Base-by-base conservation (phyloP, 1,284 basidiomycete species). In the Ganoderma multipileum region DNA sequence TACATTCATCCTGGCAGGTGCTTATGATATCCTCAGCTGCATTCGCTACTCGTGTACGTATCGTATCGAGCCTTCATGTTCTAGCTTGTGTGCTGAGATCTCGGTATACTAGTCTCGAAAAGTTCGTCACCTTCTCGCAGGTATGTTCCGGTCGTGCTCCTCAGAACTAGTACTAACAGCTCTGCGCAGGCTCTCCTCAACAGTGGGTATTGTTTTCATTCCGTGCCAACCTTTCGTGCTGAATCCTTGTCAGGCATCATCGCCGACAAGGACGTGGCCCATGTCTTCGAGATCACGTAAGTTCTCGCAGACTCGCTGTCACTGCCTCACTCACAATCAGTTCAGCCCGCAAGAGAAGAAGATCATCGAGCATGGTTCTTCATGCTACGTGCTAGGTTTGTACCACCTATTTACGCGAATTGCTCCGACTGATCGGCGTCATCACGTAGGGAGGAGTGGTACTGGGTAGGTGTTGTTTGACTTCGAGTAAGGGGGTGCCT, bases 381-480 rank as follows among this genome's bases (percentile, higher is more conserved):
- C 91, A 0, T 91, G 89, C 68, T 91, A 89, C 75, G 91, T 93
- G 20, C 74, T 92, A 2, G 91, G 91, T 72, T 59, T 14, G 65
- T 41, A 16, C 14, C 39, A 5, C 5, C 9, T 26, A 20, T 14
- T 26, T 8, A 3, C 5, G n/a, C 12, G 11, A 33, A 1, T 3
- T 16, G 11, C 26, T 4, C 23, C 23, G 1, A 38, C 20, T 38
- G 4, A 61, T 0, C 2, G 9, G 42, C 12, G 12, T 1, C 16
- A 28, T 39, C 18, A 7, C 2, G 30, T 39, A 68, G 71, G 71
- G 0, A 82, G 91, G 44, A 92, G 91, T 72, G 91, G 91, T 2
- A 93, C 91, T 0, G 90, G 91, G 90, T 91, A 76, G n/a, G 81
- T 64, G 28, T 20, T 3, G 33, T 30, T 20, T 23, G 3, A 52